phyloP scores from a whole-genome alignment of 305 asterid species.

The Rubia balearica region DNA sequence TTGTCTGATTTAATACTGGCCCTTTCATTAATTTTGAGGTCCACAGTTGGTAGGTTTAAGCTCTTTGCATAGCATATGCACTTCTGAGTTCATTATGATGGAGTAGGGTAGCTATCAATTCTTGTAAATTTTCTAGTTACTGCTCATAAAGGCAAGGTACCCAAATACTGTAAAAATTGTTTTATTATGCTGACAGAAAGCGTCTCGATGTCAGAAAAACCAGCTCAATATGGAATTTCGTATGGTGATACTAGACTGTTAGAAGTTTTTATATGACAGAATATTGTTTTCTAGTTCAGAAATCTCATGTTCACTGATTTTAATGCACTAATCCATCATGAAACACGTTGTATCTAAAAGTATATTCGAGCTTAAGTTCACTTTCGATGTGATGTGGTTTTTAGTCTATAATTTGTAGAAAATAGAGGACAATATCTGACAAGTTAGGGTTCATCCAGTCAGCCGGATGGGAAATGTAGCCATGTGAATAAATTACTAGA shows the following conservation, averaged over 20 bases:
- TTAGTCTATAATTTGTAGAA: neutral
- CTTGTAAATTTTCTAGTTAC: neutral
- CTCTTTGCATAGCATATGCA: neutral
- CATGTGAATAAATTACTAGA: neutral
- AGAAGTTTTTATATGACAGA: neutral
- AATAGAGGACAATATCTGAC: neutral
- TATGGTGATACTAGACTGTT: neutral
- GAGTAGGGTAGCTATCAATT: neutral
- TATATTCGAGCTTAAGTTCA: neutral
- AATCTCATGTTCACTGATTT: neutral
- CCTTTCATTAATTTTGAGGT: neutral
- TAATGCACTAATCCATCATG: neutral
- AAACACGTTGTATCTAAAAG: neutral
- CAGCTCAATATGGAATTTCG: neutral
- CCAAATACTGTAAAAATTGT: neutral
- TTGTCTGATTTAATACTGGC: neutral
- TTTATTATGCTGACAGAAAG: neutral
- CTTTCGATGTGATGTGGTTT: neutral
- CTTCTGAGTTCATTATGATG: slow-evolving; percentile 3
- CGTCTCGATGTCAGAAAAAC: neutral
- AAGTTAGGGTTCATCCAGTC: neutral
- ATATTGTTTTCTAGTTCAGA: neutral
- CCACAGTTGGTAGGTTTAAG: neutral
- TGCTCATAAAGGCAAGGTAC: neutral
- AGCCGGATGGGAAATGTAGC: slow-evolving; percentile 1